Evolutionary conservation across 2,329 filamentous ascomycete species (phyloP), one percentile per base, ranked within the genome.

Genomic region (Sarocladiaceae sp.): DNA sequence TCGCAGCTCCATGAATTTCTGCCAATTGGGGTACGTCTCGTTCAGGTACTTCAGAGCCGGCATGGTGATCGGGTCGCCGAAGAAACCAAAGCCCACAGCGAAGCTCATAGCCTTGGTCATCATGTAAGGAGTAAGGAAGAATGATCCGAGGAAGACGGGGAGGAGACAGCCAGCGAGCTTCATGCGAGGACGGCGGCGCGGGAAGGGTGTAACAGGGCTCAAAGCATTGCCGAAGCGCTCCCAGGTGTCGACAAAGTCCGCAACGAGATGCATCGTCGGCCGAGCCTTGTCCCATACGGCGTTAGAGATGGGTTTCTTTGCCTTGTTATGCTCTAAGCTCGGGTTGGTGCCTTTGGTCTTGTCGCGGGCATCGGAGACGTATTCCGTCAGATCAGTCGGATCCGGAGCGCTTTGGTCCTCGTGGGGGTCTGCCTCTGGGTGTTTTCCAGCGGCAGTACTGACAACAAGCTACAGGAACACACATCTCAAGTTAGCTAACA

Each of bases 211-310:
- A 0, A 77, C 81, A 1, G 81, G 78, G n/a, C 74, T 81, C 1
- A 85, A 57, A 0, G 78, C 78, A 48, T 76, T 75, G 13, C 60
- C 68, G 35, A 76, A 63, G 3, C 72, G 58, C 47, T 76, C 73
- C 65, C 69, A 78, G 0, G 69, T 74, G 48, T 78, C 74, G 13
- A 63, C 58, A 18, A 64, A 46, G 41, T 72, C 70, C 0, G 69
- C 65, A 4, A 78, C 56, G 0, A 62, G 58, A 44, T 72, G 73
- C 85, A 93, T 91, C 7, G 83, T 63, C 0, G 84, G 83, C 32
- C 84, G 71, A 61, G 87, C 86, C 59, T 85, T 82, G 10, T 74
- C 76, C 84, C 87, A 90, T 55, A 93, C 84, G 0, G 81, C 80
- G 4, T 79, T 78, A 50, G 86, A 83, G 64, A 91, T 82, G 0